A percentile compares a stretch with the other conserved stretches of the same genome.
Conservation (phyloP, 257 asterid species). For the Sherardia arvensis region DNA sequence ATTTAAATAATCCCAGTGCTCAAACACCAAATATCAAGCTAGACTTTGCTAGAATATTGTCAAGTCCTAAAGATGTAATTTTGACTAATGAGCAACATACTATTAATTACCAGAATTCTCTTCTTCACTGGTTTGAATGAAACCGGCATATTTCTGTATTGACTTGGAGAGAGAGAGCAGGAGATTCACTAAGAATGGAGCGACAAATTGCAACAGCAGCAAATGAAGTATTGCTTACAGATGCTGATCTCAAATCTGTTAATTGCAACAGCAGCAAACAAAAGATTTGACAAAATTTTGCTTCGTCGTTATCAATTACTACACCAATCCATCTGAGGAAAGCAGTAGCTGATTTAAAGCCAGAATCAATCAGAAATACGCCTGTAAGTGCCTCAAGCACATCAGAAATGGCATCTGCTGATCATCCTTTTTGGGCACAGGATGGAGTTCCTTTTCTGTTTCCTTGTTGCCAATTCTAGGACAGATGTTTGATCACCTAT, state of each 20-base stretch:
- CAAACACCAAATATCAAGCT: neutral
- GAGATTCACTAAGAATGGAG: conserved; percentile 65
- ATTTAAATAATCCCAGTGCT: neutral
- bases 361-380: conserved; percentile 81
- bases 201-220: conserved; percentile 65
- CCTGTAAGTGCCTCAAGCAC: conserved; percentile 90
- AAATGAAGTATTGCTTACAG: conserved; percentile 67
- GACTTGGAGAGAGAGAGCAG: conserved; percentile 54
- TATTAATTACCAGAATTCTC: conserved; percentile 40
- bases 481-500: conserved; percentile 82
- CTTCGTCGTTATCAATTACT: conserved; percentile 34
- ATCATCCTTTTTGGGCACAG: conserved; percentile 24
- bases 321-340: conserved; percentile 91
- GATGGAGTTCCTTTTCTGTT: conserved; percentile 48
- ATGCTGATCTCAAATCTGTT: conserved; percentile 81
- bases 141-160: conserved; percentile 44
- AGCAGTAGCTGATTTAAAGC: conserved; percentile 78
- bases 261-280: conserved; percentile 34
- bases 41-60: neutral
- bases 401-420: conserved; percentile 64
- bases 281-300: conserved; percentile 47
- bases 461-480: conserved; percentile 52
- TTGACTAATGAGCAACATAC: conserved; percentile 5
- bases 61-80: neutral
- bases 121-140: conserved; percentile 23